These are phyloP conservation scores for Yamadazyma diospyri DNA, from an alignment of 1,139 yeast species.

Conservation along the genomic window DNA sequence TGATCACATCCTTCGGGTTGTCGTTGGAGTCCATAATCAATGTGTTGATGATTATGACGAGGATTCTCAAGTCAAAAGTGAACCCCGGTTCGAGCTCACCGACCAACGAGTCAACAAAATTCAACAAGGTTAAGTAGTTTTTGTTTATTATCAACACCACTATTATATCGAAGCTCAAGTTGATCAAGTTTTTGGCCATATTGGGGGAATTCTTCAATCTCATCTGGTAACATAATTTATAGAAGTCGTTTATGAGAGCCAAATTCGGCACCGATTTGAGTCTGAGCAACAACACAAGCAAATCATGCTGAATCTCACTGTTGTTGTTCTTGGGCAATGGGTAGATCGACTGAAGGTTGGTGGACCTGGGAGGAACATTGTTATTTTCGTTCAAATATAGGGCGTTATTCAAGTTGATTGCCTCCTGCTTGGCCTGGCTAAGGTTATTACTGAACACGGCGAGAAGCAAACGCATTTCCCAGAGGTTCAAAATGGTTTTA, in stretches of 20 bases:
- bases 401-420: constrained; percentile 34
- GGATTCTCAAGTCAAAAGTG: constrained; percentile 13
- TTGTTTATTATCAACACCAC: constrained; percentile 30
- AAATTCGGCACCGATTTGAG: constrained; percentile 38
- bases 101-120: constrained; percentile 21
- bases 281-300: constrained; percentile 30
- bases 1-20: neutral
- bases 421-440: constrained; percentile 34
- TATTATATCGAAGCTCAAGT: constrained; percentile 32
- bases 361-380: constrained; percentile 10
- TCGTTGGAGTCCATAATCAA: constrained; percentile 2
- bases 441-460: constrained; percentile 30
- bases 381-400: constrained; percentile 33
- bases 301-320: constrained; percentile 15
- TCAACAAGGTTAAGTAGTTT: constrained; percentile 26
- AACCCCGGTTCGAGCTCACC: constrained; percentile 8
- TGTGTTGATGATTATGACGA: constrained; percentile 18
- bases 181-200: constrained; percentile 19
- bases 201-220: constrained; percentile 19
- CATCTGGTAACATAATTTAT: constrained; percentile 38
- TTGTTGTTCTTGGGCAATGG: constrained; percentile 39
- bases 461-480: constrained; percentile 39
- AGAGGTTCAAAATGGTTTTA: constrained; percentile 20
- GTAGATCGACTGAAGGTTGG: constrained; percentile 14
- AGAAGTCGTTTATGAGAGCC: constrained; percentile 35